Evolutionary conservation across 75 land plant genomes (phyloP).

Genomic region (Adiantum capillusveneris): DNA sequence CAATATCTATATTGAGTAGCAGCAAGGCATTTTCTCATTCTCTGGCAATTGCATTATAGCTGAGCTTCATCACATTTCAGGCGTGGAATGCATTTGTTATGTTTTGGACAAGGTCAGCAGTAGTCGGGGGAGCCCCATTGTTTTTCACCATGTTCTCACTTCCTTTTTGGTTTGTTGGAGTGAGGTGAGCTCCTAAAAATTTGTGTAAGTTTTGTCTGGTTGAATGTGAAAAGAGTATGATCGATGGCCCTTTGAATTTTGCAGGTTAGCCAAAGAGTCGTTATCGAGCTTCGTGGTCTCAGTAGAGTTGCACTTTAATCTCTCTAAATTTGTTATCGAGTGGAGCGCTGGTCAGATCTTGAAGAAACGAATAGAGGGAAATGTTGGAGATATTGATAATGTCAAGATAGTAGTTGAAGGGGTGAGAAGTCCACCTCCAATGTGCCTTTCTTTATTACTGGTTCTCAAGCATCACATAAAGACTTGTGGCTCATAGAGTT

Average conservation of each 20-base stretch:
- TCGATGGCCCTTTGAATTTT: too few species aligned
- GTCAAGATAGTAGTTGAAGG: constrained; percentile 22
- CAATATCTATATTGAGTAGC: too few species aligned
- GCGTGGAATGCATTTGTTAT: constrained; percentile 43
- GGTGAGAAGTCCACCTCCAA: too few species aligned
- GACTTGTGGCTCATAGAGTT: too few species aligned
- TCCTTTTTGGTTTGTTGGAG: constrained; percentile 47
- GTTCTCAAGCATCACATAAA: too few species aligned
- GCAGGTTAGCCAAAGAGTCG: constrained; percentile 31
- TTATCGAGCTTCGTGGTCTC: constrained; percentile 23
- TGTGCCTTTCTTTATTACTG: too few species aligned
- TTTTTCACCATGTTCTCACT: constrained; percentile 36
- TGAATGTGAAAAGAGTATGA: too few species aligned
- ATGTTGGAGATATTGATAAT: constrained; percentile 24
- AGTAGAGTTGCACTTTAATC: constrained; percentile 18
- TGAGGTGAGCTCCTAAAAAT: too few species aligned
- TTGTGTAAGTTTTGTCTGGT: too few species aligned
- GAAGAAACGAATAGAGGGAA: constrained; percentile 23
- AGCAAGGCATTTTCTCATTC: too few species aligned
- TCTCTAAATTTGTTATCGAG: constrained; percentile 20
- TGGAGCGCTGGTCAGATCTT: constrained; percentile 28
- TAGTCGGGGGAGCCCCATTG: constrained; percentile 34
- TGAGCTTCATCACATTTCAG: too few species aligned
- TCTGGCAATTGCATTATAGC: too few species aligned
- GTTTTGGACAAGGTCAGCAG: constrained; percentile 38